These are phyloP conservation scores for Exophiala xenobiotica DNA, from an alignment of 2,329 filamentous ascomycete genomes.

Conservation along the genomic window DNA sequence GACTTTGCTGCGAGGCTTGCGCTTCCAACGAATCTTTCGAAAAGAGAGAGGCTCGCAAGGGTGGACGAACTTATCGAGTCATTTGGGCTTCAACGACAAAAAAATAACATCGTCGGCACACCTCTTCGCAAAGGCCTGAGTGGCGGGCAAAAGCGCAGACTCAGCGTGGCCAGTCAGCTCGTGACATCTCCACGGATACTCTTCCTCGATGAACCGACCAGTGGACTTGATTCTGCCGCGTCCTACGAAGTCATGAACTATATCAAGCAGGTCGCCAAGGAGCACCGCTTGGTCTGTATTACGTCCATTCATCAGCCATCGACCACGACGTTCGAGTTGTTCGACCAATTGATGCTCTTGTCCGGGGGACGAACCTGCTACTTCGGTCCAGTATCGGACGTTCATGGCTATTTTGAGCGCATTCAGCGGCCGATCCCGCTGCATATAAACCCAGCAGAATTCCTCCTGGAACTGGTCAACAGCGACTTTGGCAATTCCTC, in stretches of 20 bases:
- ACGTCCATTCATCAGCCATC: conserved; percentile 85
- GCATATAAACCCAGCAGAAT: conserved; percentile 77
- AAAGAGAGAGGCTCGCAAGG: conserved; percentile 59
- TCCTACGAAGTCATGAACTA: conserved; percentile 75
- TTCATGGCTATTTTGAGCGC: conserved; percentile 63
- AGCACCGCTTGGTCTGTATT: conserved; percentile 66
- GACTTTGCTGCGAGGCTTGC: conserved; percentile 72
- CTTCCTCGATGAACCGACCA: conserved; percentile 82
- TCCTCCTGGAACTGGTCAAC: conserved; percentile 74
- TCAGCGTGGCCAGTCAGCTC: conserved; percentile 77
- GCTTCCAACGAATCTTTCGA: conserved; percentile 52
- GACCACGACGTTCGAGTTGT: conserved; percentile 73
- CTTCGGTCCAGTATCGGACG: conserved; percentile 61
- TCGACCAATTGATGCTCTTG: conserved; percentile 75
- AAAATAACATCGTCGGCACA: conserved; percentile 73
- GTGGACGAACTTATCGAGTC: conserved; percentile 67
- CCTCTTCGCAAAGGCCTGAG: conserved; percentile 80
- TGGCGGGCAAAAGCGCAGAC: conserved; percentile 78
- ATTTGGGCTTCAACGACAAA: conserved; percentile 71
- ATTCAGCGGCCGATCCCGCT: conserved; percentile 64
- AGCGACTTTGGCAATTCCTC: conserved; percentile 65
- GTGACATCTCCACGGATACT: conserved; percentile 78
- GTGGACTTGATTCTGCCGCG: conserved; percentile 75
- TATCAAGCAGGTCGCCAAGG: conserved; percentile 63
- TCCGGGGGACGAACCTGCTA: conserved; percentile 71